Conservation (phyloP, 192 early-diverging fungal genomes). For the Backusella luteola region DNA sequence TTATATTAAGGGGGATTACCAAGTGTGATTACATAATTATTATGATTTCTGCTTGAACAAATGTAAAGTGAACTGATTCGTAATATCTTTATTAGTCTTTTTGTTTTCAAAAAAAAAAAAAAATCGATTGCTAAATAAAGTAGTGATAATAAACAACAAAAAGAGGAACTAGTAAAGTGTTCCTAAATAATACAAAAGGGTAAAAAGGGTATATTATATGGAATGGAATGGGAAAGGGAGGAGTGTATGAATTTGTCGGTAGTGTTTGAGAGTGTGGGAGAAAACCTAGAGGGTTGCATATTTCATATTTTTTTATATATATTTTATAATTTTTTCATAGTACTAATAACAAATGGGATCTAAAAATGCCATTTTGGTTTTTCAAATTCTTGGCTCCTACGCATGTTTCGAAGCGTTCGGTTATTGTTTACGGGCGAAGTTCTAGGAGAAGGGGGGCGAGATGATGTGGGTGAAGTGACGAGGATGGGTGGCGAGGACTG, state of each 20-base stretch:
- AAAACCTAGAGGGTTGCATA: not conserved
- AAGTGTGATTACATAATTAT: no score
- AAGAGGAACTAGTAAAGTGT: not conserved
- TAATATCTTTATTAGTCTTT: not conserved
- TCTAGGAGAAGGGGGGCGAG: not conserved
- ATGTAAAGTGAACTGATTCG: not conserved
- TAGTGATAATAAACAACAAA: not conserved
- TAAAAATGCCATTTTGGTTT: constrained; percentile 19
- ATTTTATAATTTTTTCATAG: not conserved
- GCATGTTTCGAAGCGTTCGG: not conserved
- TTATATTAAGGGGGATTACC: not conserved
- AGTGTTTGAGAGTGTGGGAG: not conserved
- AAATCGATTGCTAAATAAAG: not conserved
- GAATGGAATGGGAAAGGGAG: not conserved
- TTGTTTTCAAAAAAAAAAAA: not conserved
- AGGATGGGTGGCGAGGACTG: constrained; percentile 5
- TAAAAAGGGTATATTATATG: not conserved
- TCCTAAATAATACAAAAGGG: not conserved
- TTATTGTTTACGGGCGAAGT: not conserved
- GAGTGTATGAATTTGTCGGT: not conserved
- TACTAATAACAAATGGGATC: not conserved
- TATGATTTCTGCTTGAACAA: not conserved
- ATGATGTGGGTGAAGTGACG: not conserved
- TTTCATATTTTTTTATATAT: constrained; percentile 1
- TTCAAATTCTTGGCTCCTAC: constrained; percentile 3